Evolutionary conservation across 441 rosid genomes (phyloP).

Genomic region (Eruca vesicaria): DNA sequence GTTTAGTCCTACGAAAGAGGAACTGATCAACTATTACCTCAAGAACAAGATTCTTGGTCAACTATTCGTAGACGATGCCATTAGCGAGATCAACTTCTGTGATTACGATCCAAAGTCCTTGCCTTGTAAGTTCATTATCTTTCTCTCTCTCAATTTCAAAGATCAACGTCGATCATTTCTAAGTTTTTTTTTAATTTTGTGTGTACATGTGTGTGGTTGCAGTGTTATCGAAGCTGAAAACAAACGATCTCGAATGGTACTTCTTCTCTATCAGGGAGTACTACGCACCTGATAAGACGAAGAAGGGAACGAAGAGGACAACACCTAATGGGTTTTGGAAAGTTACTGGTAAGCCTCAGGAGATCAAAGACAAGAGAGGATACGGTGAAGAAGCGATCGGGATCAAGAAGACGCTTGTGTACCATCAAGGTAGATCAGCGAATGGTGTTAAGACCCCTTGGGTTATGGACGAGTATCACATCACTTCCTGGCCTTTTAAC

Average conservation of each 20-base stretch:
- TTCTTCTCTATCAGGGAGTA: constrained; percentile 7
- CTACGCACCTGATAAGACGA: neutral
- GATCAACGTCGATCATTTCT: too few relatives aligned
- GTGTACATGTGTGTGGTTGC: too few relatives aligned
- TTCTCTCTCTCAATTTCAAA: neutral
- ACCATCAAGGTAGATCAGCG: constrained; percentile 1
- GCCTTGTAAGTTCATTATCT: constrained; percentile 15
- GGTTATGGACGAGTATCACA: constrained; percentile 32
- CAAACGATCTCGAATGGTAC: constrained; percentile 21
- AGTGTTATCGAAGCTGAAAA: constrained; percentile 14
- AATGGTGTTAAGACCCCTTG: constrained; percentile 22
- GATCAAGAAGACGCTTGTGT: constrained; percentile 30
- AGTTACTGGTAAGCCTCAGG: constrained; percentile 19
- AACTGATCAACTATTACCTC: constrained; percentile 18
- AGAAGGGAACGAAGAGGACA: constrained; percentile 11
- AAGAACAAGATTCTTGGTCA: constrained; percentile 12
- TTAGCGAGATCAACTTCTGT: constrained; percentile 27
- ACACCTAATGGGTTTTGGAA: constrained; percentile 28
- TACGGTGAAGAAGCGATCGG: constrained; percentile 3
- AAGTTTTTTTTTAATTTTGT: neutral
- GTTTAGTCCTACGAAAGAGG: constrained; percentile 24
- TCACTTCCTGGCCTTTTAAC: constrained; percentile 11
- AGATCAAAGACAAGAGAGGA: constrained; percentile 19
- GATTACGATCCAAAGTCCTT: neutral
- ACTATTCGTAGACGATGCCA: constrained; percentile 5